Evolutionary conservation across 208 protist species (phyloP).

Genomic region (Trypanosoma conorhini): DNA sequence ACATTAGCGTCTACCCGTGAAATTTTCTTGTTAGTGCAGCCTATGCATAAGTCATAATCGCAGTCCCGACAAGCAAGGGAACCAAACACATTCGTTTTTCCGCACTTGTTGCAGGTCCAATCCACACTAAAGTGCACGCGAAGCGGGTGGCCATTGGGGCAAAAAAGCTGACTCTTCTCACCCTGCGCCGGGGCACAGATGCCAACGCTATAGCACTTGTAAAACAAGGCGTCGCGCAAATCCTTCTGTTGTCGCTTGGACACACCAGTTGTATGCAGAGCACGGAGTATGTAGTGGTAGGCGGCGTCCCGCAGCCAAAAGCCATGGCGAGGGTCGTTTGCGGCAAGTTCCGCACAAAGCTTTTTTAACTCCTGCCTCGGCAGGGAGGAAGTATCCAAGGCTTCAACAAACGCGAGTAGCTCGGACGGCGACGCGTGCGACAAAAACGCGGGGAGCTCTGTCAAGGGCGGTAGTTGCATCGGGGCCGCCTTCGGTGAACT

Average conservation of each 20-base stretch:
- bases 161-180: conserved; percentile 21
- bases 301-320: conserved; percentile 9
- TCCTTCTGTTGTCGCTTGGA: conserved; percentile 2
- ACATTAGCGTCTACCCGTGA: conserved; percentile 47
- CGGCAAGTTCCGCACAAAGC: conserved; percentile 12
- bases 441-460: conserved; percentile 16
- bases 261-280: conserved; percentile 18
- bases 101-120: conserved; percentile 76
- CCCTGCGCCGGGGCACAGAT: conserved; percentile 15
- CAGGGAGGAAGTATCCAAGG: conserved; percentile 4
- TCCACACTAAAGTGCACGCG: conserved; percentile 68
- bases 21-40: conserved; percentile 43
- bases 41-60: conserved; percentile 79
- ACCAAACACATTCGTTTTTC: conserved; percentile 33
- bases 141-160: conserved; percentile 56
- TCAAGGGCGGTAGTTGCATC: neutral
- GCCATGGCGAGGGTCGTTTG: conserved; percentile 19
- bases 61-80: conserved; percentile 74
- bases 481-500: neutral
- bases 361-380: neutral
- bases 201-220: conserved; percentile 1
- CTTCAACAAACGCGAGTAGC: conserved; percentile 26
- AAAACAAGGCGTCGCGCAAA: neutral
- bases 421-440: conserved; percentile 10
- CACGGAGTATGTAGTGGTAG: conserved; percentile 19